A percentile compares a stretch with the other conserved stretches of the same genome.
These are phyloP conservation scores for Gossypium australe DNA, from an alignment of 345 rosid species.

Conservation along the genomic window DNA sequence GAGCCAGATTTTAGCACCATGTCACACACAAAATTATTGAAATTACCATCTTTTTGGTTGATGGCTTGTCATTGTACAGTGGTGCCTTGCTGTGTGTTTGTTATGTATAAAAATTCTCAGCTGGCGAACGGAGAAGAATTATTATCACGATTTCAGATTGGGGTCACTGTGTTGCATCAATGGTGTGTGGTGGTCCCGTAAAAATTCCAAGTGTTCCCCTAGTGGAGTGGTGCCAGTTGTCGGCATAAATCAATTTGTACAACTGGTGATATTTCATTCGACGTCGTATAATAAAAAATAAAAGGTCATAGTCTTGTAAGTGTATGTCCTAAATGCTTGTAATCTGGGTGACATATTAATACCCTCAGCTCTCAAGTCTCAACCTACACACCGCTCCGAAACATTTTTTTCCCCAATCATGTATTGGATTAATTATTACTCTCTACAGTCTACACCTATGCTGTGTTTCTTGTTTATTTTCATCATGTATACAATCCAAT, in stretches of 20 bases:
- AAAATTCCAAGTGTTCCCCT: background rate
- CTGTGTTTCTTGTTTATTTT: background rate
- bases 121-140: background rate
- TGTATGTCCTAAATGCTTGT: background rate
- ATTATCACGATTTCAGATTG: background rate
- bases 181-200: background rate
- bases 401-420: background rate
- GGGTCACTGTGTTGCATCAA: background rate
- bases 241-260: background rate
- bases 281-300: background rate
- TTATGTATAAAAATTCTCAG: too few species aligned
- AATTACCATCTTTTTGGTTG: background rate
- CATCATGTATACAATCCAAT: background rate
- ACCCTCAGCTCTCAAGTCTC: background rate
- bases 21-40: background rate
- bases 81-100: background rate
- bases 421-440: background rate
- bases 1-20: background rate
- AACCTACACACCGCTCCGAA: background rate
- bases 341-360: background rate
- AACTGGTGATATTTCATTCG: background rate
- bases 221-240: conserved; percentile 5
- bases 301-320: background rate
- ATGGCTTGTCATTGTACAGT: background rate
- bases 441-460: background rate